Percentiles rank a stretch among this genome's conserved stretches.
phyloP scores from a whole-genome alignment of 2,329 filamentous ascomycete genomes.

The Aspergillus japonicus region DNA sequence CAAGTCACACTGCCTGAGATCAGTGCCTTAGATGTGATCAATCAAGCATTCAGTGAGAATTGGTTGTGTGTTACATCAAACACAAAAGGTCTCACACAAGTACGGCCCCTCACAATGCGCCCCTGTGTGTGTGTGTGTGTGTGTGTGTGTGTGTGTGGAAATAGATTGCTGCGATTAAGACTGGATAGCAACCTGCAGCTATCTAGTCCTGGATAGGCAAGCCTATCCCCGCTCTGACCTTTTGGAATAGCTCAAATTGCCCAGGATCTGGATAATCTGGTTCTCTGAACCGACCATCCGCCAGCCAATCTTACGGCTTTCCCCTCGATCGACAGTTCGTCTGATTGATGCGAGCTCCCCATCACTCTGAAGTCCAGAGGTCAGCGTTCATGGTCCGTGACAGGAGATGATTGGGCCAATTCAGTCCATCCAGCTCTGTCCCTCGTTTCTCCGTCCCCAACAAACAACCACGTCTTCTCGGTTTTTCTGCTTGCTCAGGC shows the following conservation, averaged over 20 bases:
- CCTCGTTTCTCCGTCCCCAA: background rate
- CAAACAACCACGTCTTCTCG: background rate
- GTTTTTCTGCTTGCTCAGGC: background rate
- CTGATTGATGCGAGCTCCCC: constrained; percentile 3
- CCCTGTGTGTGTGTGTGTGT: background rate
- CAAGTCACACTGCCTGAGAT: background rate
- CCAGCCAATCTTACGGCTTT: background rate
- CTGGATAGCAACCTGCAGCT: background rate
- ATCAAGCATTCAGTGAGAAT: background rate
- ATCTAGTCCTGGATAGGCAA: background rate
- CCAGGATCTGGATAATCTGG: background rate
- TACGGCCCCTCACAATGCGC: background rate
- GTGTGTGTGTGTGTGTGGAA: background rate
- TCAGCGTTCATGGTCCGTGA: background rate
- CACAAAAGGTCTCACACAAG: background rate
- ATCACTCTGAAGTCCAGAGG: background rate
- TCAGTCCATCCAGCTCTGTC: background rate
- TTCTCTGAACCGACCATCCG: constrained; percentile 1
- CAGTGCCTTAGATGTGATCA: background rate
- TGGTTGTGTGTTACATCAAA: background rate
- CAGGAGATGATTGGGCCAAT: background rate
- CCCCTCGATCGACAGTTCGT: constrained; percentile 11
- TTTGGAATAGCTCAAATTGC: background rate
- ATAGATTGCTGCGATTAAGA: background rate
- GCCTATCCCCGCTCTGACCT: background rate